Conservation (phyloP, 305 asterid species). For the Fraxinus sp. region DNA sequence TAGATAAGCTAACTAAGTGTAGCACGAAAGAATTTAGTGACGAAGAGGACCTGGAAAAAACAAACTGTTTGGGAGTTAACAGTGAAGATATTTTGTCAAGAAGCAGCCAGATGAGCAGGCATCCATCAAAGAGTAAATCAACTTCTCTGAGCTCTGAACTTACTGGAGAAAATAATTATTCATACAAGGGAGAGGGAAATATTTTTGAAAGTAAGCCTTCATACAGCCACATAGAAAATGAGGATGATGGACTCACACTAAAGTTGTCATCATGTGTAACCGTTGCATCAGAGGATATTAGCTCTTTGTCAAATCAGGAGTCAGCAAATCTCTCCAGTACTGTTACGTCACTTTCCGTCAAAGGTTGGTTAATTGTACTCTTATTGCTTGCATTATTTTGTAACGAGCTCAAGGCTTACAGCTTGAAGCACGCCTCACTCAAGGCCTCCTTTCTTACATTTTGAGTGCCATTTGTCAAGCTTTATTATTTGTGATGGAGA, state of each 20-base stretch:
- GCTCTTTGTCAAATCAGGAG: conserved; percentile 47
- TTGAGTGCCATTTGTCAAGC: not conserved
- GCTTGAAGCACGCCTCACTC: not conserved
- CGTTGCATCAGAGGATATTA: conserved; percentile 46
- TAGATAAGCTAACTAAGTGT: conserved; percentile 35
- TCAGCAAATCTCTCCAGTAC: conserved; percentile 29
- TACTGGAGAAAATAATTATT: conserved; percentile 31
- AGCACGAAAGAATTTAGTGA: conserved; percentile 14
- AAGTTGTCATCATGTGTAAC: conserved; percentile 54
- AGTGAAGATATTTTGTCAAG: conserved; percentile 21
- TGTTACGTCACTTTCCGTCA: conserved; percentile 43
- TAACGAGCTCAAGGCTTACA: not conserved
- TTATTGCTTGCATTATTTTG: not conserved
- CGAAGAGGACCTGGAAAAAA: not conserved
- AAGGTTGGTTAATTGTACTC: conserved; percentile 33
- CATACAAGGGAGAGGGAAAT: conserved; percentile 34
- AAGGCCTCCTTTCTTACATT: not conserved
- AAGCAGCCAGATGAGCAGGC: conserved; percentile 30
- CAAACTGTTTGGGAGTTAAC: conserved; percentile 13
- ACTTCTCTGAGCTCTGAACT: conserved; percentile 33
- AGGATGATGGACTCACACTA: conserved; percentile 46
- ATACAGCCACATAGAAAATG: conserved; percentile 31
- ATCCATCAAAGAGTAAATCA: conserved; percentile 25
- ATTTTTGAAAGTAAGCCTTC: conserved; percentile 31
- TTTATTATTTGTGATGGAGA: not conserved